Base-by-base conservation (phyloP, 1,284 basidiomycete genomes). In the Ceratobasidium sp. region DNA sequence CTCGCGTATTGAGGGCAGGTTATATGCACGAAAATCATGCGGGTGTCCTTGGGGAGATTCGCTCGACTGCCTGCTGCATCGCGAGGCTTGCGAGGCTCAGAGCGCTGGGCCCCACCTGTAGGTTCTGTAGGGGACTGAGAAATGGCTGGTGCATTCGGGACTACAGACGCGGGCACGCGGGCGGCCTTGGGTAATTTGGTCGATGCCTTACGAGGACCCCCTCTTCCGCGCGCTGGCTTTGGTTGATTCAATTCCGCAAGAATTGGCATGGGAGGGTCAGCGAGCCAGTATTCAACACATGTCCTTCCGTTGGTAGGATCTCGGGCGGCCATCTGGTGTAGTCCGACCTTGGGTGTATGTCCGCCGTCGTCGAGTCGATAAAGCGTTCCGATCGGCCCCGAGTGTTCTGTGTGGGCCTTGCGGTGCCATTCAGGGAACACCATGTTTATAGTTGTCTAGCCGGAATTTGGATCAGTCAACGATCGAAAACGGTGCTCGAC, bases 281-380 rank as follows among this genome's bases (percentile, higher is more conserved):
- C 69, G n/a, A 56, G 27, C 69, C 69, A 72, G 29, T 72, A 72
- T 29, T 72, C 41, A 24, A 72, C 69, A 19, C 44, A 60, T 14
- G 69, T 72, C 54, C 59, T 57, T 14, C 69, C 69, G 8, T 31
- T 72, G 19, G 45, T 47, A 1, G 44, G 31, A 29, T 72, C 69
- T 7, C 57, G 54, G 36, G 29, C 45, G 29, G 69, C 53, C 45
- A 60, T 59, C 19, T 57, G 54, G 31, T 72, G 69, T 6, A 72
- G 31, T 19, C 69, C 69, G 27, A 47, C 50, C 48, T 59, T 72
- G 33, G 56, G 56, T 22, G 27, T 27, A 41, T 72, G 69, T 9
- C 69, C 69, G 9, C 65, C 69, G 33, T 72, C 69, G 24, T 72
- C 69, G 24, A 72, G 57, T n/a, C 69, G 41, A 45, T 60, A 60